Base-by-base conservation (phyloP, 2,329 filamentous ascomycete species). In the Aspergillus sp. region DNA sequence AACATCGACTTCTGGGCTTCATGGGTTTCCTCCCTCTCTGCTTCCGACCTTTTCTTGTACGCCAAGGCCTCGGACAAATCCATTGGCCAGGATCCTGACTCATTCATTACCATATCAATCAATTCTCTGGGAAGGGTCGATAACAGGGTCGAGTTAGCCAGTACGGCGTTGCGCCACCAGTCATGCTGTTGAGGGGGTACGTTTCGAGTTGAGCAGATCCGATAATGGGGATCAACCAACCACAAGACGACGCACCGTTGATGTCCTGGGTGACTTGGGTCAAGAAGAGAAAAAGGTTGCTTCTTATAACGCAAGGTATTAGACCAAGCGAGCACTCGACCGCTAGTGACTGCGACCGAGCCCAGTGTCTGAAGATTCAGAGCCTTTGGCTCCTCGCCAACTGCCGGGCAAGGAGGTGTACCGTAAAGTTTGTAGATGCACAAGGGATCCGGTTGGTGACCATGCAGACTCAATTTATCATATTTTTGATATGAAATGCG, bases 161-260 rank as follows among this genome's bases (percentile, higher is more conserved):
- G 8, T 2, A 52, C 32, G 1, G 30, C 50, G n/a, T 52, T 23
- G 50, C 50, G 32, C 50, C 50, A 52, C 63, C 60, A 64, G 48
- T 56, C 52, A 43, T 50, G 36, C 51, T 59, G 55, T 45, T 63
- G 63, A 5, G 63, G 63, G 19, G 58, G 58, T 8, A 64, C 60
- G 47, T 64, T 64, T 12, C 60, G 39, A 9, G 60, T 63, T 1
- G 58, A 64, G 49, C 58, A 59, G 36, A 64, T 55, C 19, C 63
- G 63, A 49, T 61, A 64, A 54, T 30, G 51, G 8, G 60, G 63
- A 19, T 64, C 63, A 28, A 64, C 63, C 13, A 63, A 61, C 32
- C 17, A 63, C 51, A 63, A 10, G 21, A 61, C 60, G 47, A 64
- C 47, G 9, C 55, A 62, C n/a, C 32, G 57, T 36, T 43, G 51